phyloP scores from a whole-genome alignment of 768 basidiomycete species.

The Phylloporus rhodoxanthus region DNA sequence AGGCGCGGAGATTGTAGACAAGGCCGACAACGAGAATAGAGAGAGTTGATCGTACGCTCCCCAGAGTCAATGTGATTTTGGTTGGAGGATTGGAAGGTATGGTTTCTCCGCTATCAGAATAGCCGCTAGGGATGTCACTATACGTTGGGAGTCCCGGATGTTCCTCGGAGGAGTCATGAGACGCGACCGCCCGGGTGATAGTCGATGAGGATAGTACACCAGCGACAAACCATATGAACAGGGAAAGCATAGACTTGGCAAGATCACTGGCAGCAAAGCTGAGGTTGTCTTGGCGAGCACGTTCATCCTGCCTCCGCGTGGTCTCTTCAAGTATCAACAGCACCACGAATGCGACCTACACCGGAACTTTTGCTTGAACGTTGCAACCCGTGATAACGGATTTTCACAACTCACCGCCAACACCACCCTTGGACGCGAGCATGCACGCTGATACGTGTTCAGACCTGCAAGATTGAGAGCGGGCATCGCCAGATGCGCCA shows the following conservation, averaged over 20 bases:
- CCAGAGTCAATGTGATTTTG: neutral
- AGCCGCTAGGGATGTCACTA: neutral
- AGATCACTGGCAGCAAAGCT: conserved; percentile 18
- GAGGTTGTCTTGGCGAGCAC: conserved; percentile 6
- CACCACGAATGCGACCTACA: conserved; percentile 13
- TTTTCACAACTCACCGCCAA: conserved; percentile 7
- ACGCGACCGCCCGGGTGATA: neutral
- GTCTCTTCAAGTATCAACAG: conserved; percentile 14
- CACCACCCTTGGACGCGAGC: neutral
- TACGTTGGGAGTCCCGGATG: conserved; percentile 2
- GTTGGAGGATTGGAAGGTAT: neutral
- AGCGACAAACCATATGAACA: conserved; percentile 12
- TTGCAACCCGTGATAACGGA: neutral
- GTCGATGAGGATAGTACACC: neutral
- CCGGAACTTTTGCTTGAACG: neutral
- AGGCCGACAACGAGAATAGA: conserved; percentile 12
- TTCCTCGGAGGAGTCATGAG: conserved; percentile 1
- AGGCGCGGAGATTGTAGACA: conserved; percentile 11
- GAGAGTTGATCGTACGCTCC: conserved; percentile 11
- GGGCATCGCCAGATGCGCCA: neutral
- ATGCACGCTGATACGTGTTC: neutral
- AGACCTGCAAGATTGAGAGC: neutral
- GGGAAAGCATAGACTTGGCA: conserved; percentile 13
- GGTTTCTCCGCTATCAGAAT: conserved; percentile 1
- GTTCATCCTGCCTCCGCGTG: neutral